A percentile compares a stretch with the other conserved stretches of the same genome.
Conservation (phyloP, 352 stramenopile species). For the Phytophthora colocasiae region DNA sequence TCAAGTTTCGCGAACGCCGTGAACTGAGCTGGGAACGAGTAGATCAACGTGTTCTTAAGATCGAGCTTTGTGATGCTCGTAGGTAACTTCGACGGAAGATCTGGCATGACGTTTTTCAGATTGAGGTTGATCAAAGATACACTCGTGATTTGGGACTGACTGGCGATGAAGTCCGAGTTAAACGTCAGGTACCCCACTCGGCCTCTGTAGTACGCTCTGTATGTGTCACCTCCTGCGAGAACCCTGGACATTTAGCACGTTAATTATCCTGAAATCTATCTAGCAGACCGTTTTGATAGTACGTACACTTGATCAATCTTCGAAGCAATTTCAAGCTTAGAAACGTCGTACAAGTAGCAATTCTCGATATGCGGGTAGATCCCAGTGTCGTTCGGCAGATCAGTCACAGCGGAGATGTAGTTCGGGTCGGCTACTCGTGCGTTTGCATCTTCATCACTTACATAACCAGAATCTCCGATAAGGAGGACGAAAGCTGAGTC, state of each 20-base stretch:
- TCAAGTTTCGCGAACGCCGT: conserved; percentile 19
- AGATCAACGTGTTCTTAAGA: conserved; percentile 34
- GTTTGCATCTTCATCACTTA: conserved; percentile 25
- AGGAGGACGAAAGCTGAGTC: conserved; percentile 32
- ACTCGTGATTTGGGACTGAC: conserved; percentile 35
- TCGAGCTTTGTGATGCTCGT: conserved; percentile 22
- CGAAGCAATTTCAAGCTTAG: conserved; percentile 23
- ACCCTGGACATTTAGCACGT: conserved; percentile 9
- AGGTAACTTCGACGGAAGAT: conserved; percentile 27
- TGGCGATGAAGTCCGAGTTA: conserved; percentile 31
- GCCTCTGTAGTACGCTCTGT: conserved; percentile 31
- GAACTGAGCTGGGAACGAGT: conserved; percentile 33
- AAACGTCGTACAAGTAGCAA: conserved; percentile 34
- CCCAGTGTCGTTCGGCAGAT: conserved; percentile 21
- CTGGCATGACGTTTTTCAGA: conserved; percentile 22
- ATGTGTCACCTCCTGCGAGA: conserved; percentile 19
- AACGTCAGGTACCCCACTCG: conserved; percentile 34
- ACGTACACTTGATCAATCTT: conserved; percentile 29
- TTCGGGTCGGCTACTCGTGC: conserved; percentile 19
- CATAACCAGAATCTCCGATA: conserved; percentile 26
- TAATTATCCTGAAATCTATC: conserved; percentile 1
- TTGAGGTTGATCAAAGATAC: conserved; percentile 39
- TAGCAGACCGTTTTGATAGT: neutral
- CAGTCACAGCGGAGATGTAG: conserved; percentile 11
- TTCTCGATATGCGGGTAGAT: conserved; percentile 27